Evolutionary conservation across 2,329 filamentous ascomycete genomes (phyloP).

Genomic region (Huntiella moniliformis): DNA sequence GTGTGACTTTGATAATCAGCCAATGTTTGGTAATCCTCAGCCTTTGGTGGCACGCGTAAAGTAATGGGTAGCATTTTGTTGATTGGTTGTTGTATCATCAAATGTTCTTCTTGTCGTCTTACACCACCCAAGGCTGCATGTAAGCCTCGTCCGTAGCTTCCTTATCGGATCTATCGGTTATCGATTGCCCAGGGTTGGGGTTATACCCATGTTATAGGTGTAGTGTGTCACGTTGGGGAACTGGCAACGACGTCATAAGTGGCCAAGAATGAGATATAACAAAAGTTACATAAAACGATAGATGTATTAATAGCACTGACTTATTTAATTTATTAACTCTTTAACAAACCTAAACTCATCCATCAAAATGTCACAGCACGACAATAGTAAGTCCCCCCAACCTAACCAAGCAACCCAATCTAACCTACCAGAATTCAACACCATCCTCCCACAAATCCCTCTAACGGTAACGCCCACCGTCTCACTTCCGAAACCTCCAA

Average conservation of each 20-base stretch:
- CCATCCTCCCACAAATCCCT: constrained; percentile 77
- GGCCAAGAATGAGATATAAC: neutral
- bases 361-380: constrained; percentile 1
- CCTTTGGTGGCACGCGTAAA: constrained; percentile 36
- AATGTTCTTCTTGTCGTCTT: neutral
- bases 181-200: neutral
- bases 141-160: constrained; percentile 4
- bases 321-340: no score
- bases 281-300: neutral
- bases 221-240: neutral
- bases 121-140: constrained; percentile 1
- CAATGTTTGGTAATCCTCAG: constrained; percentile 43
- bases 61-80: constrained; percentile 26
- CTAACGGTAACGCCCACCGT: constrained; percentile 90
- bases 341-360: neutral
- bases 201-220: constrained; percentile 13
- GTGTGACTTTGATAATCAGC: constrained; percentile 54
- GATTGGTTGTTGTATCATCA: neutral
- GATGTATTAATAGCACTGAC: no score
- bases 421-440: constrained; percentile 46
- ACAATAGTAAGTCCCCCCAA: constrained; percentile 18
- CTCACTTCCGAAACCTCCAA: constrained; percentile 71
- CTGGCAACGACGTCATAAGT: constrained; percentile 6
- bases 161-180: neutral
- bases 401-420: neutral